Evolutionary conservation across 192 early-diverging fungal genomes (phyloP), one percentile per base, ranked within the genome.

Genomic region (Podila horticola): DNA sequence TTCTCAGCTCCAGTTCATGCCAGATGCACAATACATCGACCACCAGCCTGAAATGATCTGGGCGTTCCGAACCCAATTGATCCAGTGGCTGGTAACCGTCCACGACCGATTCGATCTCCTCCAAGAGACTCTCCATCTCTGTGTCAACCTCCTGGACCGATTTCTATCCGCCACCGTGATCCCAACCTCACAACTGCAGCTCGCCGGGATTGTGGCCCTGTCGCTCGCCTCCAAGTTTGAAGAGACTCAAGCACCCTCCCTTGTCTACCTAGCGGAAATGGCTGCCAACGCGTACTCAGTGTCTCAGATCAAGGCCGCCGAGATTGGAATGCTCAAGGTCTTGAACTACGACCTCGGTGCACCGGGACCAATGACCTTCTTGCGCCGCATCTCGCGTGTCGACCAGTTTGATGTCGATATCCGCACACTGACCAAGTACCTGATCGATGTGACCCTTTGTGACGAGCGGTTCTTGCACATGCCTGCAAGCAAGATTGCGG

Each of bases 361-460:
- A 31, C 88, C 91, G 5, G 86, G 90, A 0, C 91, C 91, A 0
- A 62, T 90, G 69, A 84, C 82, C 10, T 92, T 90, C 69, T 65
- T 91, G 20, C 75, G 91, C 1, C 84, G 90, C 33, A 86, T 91
- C 26, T 90, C 87, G 67, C 84, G 85, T 69, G 88, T 85, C 5
- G 88, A 93, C 71, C 79, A 87, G 24, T 90, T 87, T 76, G 90
- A 91, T 60, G 65, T 83, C 33, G 74, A 84, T 58, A 87, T 83
- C 11, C 86, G 89, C n/a, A 89, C 86, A 0, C 48, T 90, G 50
- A 87, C 88, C 29, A 91, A 92, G 72, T 92, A 92, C 64, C 58
- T 92, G 17, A 68, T 89, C 2, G 90, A 91, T 61, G 83, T 88
- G 22, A 89, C 89, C 0, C 74, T 91, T 0, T 83, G 85, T 13